A percentile compares a stretch with the other conserved stretches of the same genome.
phyloP scores from a whole-genome alignment of 116 monocot genomes.

The Dioscorea cayenensis region DNA sequence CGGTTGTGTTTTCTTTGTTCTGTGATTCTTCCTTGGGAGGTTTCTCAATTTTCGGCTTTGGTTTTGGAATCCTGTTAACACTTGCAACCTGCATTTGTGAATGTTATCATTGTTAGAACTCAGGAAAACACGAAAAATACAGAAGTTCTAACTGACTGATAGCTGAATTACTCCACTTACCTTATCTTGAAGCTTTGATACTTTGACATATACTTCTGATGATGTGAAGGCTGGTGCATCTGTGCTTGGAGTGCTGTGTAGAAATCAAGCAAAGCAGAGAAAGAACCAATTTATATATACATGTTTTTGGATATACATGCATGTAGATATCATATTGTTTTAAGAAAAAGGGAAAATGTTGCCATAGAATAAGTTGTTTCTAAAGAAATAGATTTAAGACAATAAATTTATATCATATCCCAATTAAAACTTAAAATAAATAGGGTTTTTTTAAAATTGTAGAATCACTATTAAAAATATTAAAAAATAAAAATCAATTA shows the following conservation, averaged over 20 bases:
- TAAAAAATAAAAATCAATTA: no score
- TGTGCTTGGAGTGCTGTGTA: slow-evolving; percentile 44
- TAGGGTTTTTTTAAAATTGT: no score
- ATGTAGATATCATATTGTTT: no score
- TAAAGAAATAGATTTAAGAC: no score
- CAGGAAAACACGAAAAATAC: neutral
- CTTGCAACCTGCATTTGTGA: slow-evolving; percentile 49
- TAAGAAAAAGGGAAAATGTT: no score
- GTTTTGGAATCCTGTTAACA: slow-evolving; percentile 85
- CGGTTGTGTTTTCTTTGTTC: slow-evolving; percentile 23
- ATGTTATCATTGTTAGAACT: neutral
- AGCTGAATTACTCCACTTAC: slow-evolving; percentile 18
- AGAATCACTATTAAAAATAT: no score
- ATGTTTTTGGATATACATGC: no score
- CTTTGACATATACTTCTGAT: slow-evolving; percentile 62
- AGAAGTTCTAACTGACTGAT: neutral
- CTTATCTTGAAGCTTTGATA: slow-evolving; percentile 63
- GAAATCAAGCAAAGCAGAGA: neutral
- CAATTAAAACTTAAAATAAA: no score
- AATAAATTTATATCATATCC: no score
- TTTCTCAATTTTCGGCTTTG: slow-evolving; percentile 86
- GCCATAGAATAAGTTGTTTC: no score
- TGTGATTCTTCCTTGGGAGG: slow-evolving; percentile 40
- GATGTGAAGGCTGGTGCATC: slow-evolving; percentile 63
- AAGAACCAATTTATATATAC: neutral